Percentiles rank a stretch among this genome's conserved stretches.
phyloP scores from a whole-genome alignment of 129 eudicot genomes.

The Helianthus tuberosus region DNA sequence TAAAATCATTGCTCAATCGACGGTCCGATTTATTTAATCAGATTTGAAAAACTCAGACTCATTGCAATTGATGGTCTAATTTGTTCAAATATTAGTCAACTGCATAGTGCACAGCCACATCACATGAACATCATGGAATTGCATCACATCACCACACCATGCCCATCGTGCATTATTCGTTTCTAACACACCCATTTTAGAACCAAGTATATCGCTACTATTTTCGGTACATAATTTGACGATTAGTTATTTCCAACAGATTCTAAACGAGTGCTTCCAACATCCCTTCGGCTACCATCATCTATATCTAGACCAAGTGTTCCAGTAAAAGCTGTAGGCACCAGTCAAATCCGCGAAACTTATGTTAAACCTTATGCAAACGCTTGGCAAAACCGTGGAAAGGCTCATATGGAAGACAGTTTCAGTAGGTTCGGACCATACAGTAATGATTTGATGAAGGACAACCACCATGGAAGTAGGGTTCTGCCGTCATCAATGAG shows the following conservation, averaged over 20 bases:
- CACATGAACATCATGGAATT: too few relatives aligned
- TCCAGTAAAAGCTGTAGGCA: slow-evolving; percentile 33
- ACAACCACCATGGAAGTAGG: slow-evolving; percentile 45
- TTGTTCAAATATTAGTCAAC: too few relatives aligned
- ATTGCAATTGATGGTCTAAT: too few relatives aligned
- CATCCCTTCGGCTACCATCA: slow-evolving; percentile 40
- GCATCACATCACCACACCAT: too few relatives aligned
- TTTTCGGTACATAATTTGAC: slow-evolving; percentile 31
- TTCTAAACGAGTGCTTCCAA: slow-evolving; percentile 56
- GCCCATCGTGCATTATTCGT: too few relatives aligned
- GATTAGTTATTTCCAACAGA: slow-evolving; percentile 29
- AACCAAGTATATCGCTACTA: not conserved
- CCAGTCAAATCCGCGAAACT: slow-evolving; percentile 41
- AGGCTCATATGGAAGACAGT: slow-evolving; percentile 34
- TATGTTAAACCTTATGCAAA: slow-evolving; percentile 37
- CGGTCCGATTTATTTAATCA: too few relatives aligned
- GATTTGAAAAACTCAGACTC: too few relatives aligned
- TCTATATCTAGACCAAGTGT: slow-evolving; percentile 39
- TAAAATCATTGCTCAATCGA: too few relatives aligned
- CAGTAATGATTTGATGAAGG: slow-evolving; percentile 32
- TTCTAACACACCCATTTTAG: too few relatives aligned
- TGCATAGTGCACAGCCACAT: too few relatives aligned
- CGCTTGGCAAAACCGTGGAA: slow-evolving; percentile 38
- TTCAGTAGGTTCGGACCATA: slow-evolving; percentile 11
- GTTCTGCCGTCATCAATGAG: slow-evolving; percentile 43